Base-by-base conservation (phyloP, 352 stramenopile genomes). In the Pythium phragmitis region DNA sequence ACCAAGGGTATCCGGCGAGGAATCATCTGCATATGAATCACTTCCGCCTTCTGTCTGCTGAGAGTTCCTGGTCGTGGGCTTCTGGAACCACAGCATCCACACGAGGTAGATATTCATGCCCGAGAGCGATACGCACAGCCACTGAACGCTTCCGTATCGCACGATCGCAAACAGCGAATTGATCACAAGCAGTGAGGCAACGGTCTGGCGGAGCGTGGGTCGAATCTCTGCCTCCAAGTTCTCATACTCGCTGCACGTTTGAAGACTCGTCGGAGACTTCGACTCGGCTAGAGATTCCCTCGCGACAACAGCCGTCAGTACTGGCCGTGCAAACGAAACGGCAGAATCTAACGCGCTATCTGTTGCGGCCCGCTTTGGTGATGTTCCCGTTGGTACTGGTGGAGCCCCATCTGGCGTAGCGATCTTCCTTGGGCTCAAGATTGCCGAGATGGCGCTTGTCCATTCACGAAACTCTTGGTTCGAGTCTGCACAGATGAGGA, bases 401-500 rank as follows among this genome's bases (percentile, higher is more conserved):
- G 39, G 3, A 4, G 26, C 9, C 9, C 19, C 53, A 0, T 55
- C 54, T 1, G 41, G 26, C 4, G 37, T 59, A 34, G 33, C 55
- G 36, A 42, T 34, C 41, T 67, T 69, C 6, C 67, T 55, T 12
- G 80, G 82, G 66, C 73, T 85, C 59, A 94, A 85, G 37, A 88
- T 73, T 21, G 74, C 69, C 6, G 82, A 87, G 50, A 94, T 88
- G 2, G 79, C 80, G 47, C 77, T 79, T 1, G 85, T 94, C 85
- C 85, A 94, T 23, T 87, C 81, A 5, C 73, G 72, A 62, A 94
- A 92, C 28, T 94, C 82, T 13, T 76, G 63, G 48, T 84, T 86
- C 7, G 82, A 78, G 50, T 93, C 80, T 1, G 82, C 82, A 51
- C 85, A 93, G 11, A 92, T 70, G 17, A 82, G 70, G 46, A 91